Conservation (phyloP, 2,329 filamentous ascomycete genomes). For the Calcarisporium arbuscula region DNA sequence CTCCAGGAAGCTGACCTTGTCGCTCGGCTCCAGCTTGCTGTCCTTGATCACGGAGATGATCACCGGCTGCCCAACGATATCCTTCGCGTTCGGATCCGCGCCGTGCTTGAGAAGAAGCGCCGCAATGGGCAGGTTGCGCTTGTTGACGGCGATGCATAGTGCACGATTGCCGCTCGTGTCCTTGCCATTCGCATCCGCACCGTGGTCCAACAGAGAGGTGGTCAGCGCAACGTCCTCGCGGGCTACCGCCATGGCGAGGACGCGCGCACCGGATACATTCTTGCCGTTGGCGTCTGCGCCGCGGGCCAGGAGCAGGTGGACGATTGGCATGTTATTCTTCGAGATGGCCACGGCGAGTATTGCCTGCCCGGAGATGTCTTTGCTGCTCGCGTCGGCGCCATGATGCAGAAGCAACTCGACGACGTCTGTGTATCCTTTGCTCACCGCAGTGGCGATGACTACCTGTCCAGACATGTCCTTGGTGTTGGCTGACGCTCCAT, state of each 20-base stretch:
- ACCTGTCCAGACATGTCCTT: slow-evolving; percentile 19
- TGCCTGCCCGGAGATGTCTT: slow-evolving; percentile 22
- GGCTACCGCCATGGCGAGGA: too few relatives aligned
- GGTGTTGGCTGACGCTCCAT: slow-evolving; percentile 23
- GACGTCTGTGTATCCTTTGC: slow-evolving; percentile 20
- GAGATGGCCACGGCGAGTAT: slow-evolving; percentile 22
- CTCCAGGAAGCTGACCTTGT: too few relatives aligned
- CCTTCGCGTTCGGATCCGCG: slow-evolving; percentile 23
- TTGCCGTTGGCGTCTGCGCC: slow-evolving; percentile 26
- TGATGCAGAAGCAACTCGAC: slow-evolving; percentile 21
- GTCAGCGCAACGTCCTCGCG: too few relatives aligned
- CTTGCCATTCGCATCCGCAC: slow-evolving; percentile 25
- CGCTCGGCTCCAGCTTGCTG: too few relatives aligned
- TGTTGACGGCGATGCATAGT: slow-evolving; percentile 24
- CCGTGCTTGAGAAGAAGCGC: slow-evolving; percentile 23
- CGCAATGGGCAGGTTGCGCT: slow-evolving; percentile 18
- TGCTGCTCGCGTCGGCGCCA: slow-evolving; percentile 27
- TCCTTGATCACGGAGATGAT: too few relatives aligned
- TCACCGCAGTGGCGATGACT: slow-evolving; percentile 20
- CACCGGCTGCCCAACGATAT: too few relatives aligned
- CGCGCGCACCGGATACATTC: slow-evolving; percentile 22
- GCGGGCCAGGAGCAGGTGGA: slow-evolving; percentile 24
- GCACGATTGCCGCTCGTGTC: slow-evolving; percentile 25
- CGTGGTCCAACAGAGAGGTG: slow-evolving; percentile 24
- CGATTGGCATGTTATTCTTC: slow-evolving; percentile 22